Base-by-base conservation (phyloP, 441 rosid species). In the Populus trichocarpa region DNA sequence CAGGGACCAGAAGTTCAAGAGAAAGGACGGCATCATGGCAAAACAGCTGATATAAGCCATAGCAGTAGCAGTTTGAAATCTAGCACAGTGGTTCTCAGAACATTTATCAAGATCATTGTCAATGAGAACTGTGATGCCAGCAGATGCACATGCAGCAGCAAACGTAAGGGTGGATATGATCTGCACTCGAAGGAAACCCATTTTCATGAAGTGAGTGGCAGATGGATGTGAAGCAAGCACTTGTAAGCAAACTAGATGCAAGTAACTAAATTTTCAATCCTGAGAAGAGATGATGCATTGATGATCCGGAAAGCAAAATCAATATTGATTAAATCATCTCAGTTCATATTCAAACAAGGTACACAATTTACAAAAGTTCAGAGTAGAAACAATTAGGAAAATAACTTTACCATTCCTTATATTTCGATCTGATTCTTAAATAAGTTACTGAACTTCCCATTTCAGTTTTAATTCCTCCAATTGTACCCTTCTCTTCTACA, bases 71-170 rank as follows among this genome's bases (percentile, higher is more conserved):
- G 32, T 30, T 30, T 30, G 32, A 30, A 30, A 30, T 30, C 32
- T 30, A 30, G 32, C 32, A 30, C 32, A 30, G 32, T 30, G 32
- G 32, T 30, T 30, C 32, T 3, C 0, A 30, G 32, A 30, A 30
- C 32, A 30, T 30, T 30, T 30, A 30, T 30, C 32, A 22, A 90
- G 89, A 82, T 93, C 99, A 70, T 83, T 88, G 81, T 85, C 83
- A 2, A 33, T 33, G 35, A 33, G 35, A 6, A 33, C 35, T 33
- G 35, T 33, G 81, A 95, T 90, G 35, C 98, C 98, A 46, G 99
- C 97, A 50, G 97, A 90, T 68, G 97, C 97, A 77, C 92, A 84
- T 18, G 97, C 97, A 72, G 97, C 97, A 30, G 96, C 96, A 77
- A 90, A 92, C 2, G 94, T 90, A 13, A 90, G 91, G 6, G 97